Percentiles rank a stretch among this genome's conserved stretches.
phyloP scores from a whole-genome alignment of 352 stramenopile species.

The Pythium brachiatum region DNA sequence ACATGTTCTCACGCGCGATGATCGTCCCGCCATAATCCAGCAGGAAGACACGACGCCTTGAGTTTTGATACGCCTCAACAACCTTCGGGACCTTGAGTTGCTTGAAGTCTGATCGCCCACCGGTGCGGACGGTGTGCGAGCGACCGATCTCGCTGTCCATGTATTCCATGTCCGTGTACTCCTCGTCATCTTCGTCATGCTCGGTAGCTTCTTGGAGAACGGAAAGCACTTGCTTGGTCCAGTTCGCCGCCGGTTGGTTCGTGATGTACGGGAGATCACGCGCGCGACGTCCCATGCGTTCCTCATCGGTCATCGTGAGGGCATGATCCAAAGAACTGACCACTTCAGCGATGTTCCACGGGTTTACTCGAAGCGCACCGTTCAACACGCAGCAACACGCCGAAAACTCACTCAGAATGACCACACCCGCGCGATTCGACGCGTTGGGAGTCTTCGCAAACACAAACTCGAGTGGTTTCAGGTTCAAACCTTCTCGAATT shows the following conservation, averaged over 20 bases:
- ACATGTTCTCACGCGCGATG: conserved; percentile 87
- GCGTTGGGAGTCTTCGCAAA: conserved; percentile 71
- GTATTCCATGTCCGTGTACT: conserved; percentile 87
- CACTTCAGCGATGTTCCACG: conserved; percentile 94
- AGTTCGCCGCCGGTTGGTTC: conserved; percentile 89
- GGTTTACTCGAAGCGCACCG: conserved; percentile 95
- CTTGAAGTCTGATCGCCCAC: conserved; percentile 75
- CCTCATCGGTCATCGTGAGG: conserved; percentile 89
- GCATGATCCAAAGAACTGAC: conserved; percentile 92
- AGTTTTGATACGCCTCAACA: conserved; percentile 82
- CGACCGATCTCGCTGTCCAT: conserved; percentile 82
- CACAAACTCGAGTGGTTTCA: conserved; percentile 96
- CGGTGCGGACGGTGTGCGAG: conserved; percentile 68
- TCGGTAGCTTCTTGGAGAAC: conserved; percentile 80
- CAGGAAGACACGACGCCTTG: conserved; percentile 92
- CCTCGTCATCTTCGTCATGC: conserved; percentile 63
- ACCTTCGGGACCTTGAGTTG: conserved; percentile 81
- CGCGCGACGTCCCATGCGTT: conserved; percentile 87
- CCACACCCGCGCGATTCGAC: conserved; percentile 85
- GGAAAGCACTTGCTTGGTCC: conserved; percentile 94
- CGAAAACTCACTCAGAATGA: conserved; percentile 97
- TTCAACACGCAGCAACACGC: conserved; percentile 96
- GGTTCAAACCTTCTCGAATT: conserved; percentile 97
- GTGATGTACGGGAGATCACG: conserved; percentile 97
- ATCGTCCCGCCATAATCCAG: conserved; percentile 98